Percentiles rank a stretch among this genome's conserved stretches.
Evolutionary conservation across 2,329 filamentous ascomycete genomes (phyloP).

Genomic region (Calonectria pauciramosa): DNA sequence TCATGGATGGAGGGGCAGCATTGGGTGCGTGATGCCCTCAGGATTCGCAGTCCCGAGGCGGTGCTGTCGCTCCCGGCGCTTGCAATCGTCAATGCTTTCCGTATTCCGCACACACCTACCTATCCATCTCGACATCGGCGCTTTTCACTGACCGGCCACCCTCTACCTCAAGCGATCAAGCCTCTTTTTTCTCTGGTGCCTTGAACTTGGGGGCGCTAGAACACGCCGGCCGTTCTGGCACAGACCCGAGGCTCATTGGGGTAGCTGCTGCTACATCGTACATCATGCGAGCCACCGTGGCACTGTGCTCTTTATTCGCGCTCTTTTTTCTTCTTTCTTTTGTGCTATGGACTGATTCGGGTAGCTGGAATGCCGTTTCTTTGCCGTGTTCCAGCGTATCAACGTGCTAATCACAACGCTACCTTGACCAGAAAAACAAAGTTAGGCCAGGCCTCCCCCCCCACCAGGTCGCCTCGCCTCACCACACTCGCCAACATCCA

Average conservation of each 20-base stretch:
- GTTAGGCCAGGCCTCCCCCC: slow-evolving; percentile 25
- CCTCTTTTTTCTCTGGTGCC: background rate
- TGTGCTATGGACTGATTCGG: background rate
- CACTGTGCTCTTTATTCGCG: slow-evolving; percentile 16
- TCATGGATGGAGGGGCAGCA: background rate
- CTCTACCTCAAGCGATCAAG: background rate
- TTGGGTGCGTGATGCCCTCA: background rate
- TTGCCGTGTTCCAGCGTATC: background rate
- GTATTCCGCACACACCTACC: background rate
- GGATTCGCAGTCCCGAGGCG: background rate
- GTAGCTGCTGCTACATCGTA: slow-evolving; percentile 13
- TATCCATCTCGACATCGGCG: background rate
- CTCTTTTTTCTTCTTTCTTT: background rate
- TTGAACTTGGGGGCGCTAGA: background rate
- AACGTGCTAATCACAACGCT: background rate
- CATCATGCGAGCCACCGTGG: slow-evolving; percentile 31
- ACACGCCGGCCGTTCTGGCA: slow-evolving; percentile 13
- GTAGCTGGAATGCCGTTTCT: background rate
- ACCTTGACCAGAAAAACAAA: slow-evolving; percentile 18
- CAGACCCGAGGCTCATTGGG: slow-evolving; percentile 6
- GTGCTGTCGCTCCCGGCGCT: background rate
- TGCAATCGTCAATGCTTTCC: background rate
- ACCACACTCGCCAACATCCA: slow-evolving; percentile 31
- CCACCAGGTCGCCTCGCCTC: slow-evolving; percentile 21
- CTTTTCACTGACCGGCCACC: background rate